phyloP scores from a whole-genome alignment of 305 asterid genomes.

The Fraxinus floribunda region DNA sequence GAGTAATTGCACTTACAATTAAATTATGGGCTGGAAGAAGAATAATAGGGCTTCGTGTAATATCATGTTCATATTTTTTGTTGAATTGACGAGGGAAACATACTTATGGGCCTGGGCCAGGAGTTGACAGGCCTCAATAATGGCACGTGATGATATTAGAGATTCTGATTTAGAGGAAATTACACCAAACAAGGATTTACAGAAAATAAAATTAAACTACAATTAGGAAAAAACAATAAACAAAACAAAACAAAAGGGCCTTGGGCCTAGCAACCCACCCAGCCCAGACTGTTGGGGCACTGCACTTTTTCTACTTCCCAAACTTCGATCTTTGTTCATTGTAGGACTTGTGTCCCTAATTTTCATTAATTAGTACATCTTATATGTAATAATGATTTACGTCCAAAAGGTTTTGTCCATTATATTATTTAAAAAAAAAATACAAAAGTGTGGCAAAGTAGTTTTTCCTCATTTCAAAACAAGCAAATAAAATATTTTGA shows the following conservation, averaged over 20 bases:
- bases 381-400: not conserved
- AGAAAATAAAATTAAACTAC: not conserved
- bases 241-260: no score
- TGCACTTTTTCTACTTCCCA: not conserved
- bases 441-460: not conserved
- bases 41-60: not conserved
- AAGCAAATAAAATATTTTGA: not conserved
- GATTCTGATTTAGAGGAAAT: no score
- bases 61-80: conserved; percentile 14
- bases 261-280: not conserved
- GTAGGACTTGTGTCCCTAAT: not conserved
- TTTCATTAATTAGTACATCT: not conserved
- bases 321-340: not conserved
- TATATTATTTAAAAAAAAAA: not conserved
- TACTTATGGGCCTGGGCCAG: not conserved
- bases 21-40: not conserved
- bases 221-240: not conserved
- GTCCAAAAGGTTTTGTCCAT: not conserved
- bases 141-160: not conserved
- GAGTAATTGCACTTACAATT: conserved; percentile 40
- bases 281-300: not conserved
- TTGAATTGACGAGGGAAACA: not conserved
- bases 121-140: not conserved
- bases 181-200: no score
- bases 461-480: not conserved